phyloP scores from a whole-genome alignment of 352 stramenopile genomes.

The Pythium sukuiense region DNA sequence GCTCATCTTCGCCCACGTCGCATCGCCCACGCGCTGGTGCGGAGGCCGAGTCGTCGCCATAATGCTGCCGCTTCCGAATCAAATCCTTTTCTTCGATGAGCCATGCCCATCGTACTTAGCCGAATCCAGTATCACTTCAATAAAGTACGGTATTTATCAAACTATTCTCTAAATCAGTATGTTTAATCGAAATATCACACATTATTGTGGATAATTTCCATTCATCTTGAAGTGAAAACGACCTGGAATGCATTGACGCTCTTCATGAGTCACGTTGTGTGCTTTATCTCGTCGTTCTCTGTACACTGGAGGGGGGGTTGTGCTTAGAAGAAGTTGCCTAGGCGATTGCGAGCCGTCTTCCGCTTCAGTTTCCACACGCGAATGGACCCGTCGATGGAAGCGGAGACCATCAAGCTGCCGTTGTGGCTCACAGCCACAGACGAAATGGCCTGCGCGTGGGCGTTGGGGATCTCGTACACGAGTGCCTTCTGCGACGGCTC shows the following conservation, averaged over 20 bases:
- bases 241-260: too few relatives aligned
- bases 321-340: constrained; percentile 57
- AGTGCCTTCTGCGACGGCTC: constrained; percentile 60
- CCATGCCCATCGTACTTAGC: not conserved
- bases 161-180: too few relatives aligned
- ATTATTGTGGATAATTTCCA: too few relatives aligned
- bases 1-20: constrained; percentile 92
- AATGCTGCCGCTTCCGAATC: not conserved
- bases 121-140: not conserved
- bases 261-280: too few relatives aligned
- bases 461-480: constrained; percentile 75
- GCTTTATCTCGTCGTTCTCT: not conserved
- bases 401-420: constrained; percentile 58
- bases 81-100: not conserved
- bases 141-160: not conserved
- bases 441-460: constrained; percentile 62
- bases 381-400: constrained; percentile 60
- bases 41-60: constrained; percentile 63
- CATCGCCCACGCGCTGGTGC: constrained; percentile 70
- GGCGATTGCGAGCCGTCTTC: constrained; percentile 49
- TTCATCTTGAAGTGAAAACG: too few relatives aligned
- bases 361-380: constrained; percentile 78
- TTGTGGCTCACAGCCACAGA: constrained; percentile 62
- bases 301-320: not conserved
- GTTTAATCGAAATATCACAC: too few relatives aligned